These are phyloP conservation scores for Rubus idaeus DNA, from an alignment of 306 rosid genomes.

Conservation along the genomic window DNA sequence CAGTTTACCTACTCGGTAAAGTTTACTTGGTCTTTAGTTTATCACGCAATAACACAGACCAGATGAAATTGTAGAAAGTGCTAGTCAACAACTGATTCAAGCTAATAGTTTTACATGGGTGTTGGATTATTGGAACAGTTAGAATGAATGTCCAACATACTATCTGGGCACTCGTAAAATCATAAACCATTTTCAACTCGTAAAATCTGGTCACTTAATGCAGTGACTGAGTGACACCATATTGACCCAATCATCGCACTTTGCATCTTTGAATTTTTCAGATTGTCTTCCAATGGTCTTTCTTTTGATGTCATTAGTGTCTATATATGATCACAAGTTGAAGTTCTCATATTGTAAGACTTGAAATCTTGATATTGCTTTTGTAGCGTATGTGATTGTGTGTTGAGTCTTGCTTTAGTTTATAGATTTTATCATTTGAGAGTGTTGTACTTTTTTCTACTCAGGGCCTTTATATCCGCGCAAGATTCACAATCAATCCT, in stretches of 20 bases:
- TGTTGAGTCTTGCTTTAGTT: slow-evolving; percentile 19
- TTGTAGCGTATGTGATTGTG: background rate
- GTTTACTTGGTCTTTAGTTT: background rate
- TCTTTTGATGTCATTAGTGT: background rate
- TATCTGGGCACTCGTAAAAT: background rate
- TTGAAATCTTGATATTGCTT: slow-evolving; percentile 4
- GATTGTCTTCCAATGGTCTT: background rate
- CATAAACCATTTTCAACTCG: background rate
- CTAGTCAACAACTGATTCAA: background rate
- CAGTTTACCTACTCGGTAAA: too few relatives aligned
- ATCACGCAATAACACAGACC: background rate
- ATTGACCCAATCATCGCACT: background rate
- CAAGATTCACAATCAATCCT: slow-evolving; percentile 77
- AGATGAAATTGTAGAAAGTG: background rate
- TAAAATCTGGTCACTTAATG: background rate
- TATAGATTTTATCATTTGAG: slow-evolving; percentile 28
- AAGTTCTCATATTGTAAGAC: background rate
- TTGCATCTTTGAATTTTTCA: background rate
- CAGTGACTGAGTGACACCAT: background rate
- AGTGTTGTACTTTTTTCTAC: slow-evolving; percentile 27
- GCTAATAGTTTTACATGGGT: background rate
- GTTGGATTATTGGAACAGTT: background rate
- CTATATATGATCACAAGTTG: background rate
- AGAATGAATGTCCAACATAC: background rate
- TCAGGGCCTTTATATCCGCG: slow-evolving; percentile 83